Evolutionary conservation across 192 early-diverging fungal species (phyloP).

Genomic region (Allomyces macrogynus): DNA sequence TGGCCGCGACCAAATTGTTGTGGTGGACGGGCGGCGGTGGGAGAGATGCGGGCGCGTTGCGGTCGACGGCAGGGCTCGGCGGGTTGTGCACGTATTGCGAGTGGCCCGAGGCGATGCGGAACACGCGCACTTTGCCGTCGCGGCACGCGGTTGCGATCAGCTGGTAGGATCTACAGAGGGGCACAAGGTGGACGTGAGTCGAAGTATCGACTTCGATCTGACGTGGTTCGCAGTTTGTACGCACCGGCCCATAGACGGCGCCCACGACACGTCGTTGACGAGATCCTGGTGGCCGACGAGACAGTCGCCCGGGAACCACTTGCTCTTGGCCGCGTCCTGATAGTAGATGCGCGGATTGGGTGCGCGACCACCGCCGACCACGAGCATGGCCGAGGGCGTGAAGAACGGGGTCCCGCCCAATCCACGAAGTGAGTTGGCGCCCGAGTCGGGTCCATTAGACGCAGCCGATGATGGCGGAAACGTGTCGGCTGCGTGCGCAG

Average conservation of each 20-base stretch:
- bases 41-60: conserved; percentile 14
- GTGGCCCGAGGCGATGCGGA: conserved; percentile 33
- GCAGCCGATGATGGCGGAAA: conserved; percentile 66
- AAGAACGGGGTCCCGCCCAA: conserved; percentile 11
- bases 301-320: conserved; percentile 38
- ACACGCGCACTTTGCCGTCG: conserved; percentile 56
- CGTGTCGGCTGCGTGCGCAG: conserved; percentile 41
- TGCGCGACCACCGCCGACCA: conserved; percentile 68
- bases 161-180: conserved; percentile 37
- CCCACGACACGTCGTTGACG: conserved; percentile 49
- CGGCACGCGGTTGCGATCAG: conserved; percentile 65
- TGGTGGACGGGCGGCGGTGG: conserved; percentile 11
- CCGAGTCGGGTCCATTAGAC: background rate
- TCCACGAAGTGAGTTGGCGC: background rate
- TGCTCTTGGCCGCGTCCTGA: conserved; percentile 9
- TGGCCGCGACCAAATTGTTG: background rate
- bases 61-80: conserved; percentile 15
- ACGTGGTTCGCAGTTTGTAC: background rate
- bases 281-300: conserved; percentile 38
- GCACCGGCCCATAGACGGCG: conserved; percentile 43
- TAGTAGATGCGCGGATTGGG: conserved; percentile 2
- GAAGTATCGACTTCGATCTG: background rate
- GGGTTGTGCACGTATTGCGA: background rate
- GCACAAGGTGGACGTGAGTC: background rate
- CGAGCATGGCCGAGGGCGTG: conserved; percentile 62